A percentile compares a stretch with the other conserved stretches of the same genome.
phyloP scores from a whole-genome alignment of 768 basidiomycete genomes.

The Amanita exitialis region DNA sequence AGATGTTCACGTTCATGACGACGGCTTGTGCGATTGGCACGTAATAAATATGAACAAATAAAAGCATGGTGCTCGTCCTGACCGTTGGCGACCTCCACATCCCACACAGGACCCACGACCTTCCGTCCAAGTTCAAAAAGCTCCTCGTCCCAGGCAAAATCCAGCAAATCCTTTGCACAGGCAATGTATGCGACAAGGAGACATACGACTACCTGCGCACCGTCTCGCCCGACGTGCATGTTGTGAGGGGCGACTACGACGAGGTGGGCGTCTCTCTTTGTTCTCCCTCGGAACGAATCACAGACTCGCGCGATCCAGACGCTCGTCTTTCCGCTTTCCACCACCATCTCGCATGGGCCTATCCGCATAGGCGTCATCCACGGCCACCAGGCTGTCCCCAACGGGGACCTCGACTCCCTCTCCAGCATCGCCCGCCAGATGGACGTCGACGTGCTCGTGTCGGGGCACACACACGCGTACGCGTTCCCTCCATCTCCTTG shows the following conservation, averaged over 20 bases:
- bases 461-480: conserved; percentile 91
- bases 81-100: conserved; percentile 97
- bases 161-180: conserved; percentile 94
- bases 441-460: conserved; percentile 94
- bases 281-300: not conserved
- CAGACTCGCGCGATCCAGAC: conserved; percentile 36
- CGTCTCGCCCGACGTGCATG: conserved; percentile 87
- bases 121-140: conserved; percentile 95
- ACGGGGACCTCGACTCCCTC: conserved; percentile 87
- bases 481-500: conserved; percentile 16
- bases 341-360: conserved; percentile 72
- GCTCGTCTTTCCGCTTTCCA: conserved; percentile 67
- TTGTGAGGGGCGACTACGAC: conserved; percentile 92
- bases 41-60: too few species aligned
- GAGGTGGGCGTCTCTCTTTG: conserved; percentile 41
- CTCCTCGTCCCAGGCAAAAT: conserved; percentile 94
- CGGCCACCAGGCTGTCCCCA: conserved; percentile 89
- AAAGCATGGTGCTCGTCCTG: conserved; percentile 94
- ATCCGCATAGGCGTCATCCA: conserved; percentile 90
- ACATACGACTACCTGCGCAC: conserved; percentile 94
- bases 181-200: conserved; percentile 95
- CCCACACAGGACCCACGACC: conserved; percentile 81
- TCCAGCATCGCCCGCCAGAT: conserved; percentile 85
- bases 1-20: too few species aligned
- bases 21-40: too few species aligned